Percentiles rank a stretch among this genome's conserved stretches.
phyloP scores from a whole-genome alignment of 2,329 filamentous ascomycete genomes.

The Calonectria naviculata region DNA sequence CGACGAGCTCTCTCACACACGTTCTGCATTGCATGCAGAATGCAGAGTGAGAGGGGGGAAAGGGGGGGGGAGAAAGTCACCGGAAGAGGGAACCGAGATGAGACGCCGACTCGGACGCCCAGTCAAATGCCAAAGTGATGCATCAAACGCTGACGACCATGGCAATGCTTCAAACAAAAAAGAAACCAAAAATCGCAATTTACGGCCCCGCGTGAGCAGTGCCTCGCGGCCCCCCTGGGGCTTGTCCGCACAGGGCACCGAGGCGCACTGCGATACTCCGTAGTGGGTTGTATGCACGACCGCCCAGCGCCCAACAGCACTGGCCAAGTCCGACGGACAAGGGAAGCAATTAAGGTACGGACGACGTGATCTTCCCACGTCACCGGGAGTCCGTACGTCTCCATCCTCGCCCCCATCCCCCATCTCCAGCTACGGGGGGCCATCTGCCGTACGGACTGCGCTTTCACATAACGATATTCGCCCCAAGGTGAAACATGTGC shows the following conservation, averaged over 20 bases:
- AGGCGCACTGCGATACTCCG: neutral
- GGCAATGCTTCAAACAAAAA: neutral
- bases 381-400: neutral
- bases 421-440: neutral
- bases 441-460: no score
- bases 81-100: conserved; percentile 6
- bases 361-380: neutral
- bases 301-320: neutral
- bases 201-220: neutral
- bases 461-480: neutral
- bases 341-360: neutral
- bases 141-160: neutral
- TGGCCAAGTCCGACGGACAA: neutral
- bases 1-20: neutral
- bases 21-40: conserved; percentile 1
- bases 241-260: neutral
- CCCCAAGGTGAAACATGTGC: neutral
- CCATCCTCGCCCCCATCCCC: neutral
- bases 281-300: neutral
- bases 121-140: neutral
- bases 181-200: neutral
- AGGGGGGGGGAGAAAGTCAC: neutral
- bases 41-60: neutral
- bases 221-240: neutral
- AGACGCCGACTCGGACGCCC: neutral